Evolutionary conservation across 176 grass and related monocot species (phyloP).

Genomic region (Juncus effusus): DNA sequence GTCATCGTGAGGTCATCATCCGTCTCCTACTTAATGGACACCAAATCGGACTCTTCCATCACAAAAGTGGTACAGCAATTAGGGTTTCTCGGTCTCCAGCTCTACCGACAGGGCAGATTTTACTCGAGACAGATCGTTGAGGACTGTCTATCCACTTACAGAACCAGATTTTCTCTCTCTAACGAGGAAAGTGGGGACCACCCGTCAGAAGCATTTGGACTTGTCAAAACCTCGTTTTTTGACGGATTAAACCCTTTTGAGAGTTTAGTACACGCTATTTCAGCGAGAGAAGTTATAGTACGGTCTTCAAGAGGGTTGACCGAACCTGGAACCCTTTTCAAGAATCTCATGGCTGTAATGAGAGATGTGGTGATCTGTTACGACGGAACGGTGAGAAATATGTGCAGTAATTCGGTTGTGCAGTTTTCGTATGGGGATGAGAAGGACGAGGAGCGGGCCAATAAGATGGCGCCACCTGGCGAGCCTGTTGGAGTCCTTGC

Average conservation of each 20-base stretch:
- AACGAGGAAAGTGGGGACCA: constrained; percentile 31
- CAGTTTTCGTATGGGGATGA: constrained; percentile 65
- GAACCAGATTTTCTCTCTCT: constrained; percentile 46
- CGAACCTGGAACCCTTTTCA: constrained; percentile 86
- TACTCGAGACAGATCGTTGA: constrained; percentile 77
- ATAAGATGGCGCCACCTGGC: constrained; percentile 51
- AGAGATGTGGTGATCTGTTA: constrained; percentile 89
- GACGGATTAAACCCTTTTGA: constrained; percentile 89
- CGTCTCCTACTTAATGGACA: constrained; percentile 56
- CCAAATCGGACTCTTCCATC: constrained; percentile 55
- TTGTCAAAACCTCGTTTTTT: constrained; percentile 71
- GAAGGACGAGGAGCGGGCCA: constrained; percentile 27
- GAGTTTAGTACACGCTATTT: constrained; percentile 78
- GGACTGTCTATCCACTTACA: constrained; percentile 67
- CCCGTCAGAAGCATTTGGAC: constrained; percentile 68
- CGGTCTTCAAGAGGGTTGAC: constrained; percentile 88
- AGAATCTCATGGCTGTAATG: constrained; percentile 88
- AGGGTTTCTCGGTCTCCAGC: constrained; percentile 81
- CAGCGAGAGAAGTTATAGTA: constrained; percentile 74
- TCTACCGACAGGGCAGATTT: constrained; percentile 66
- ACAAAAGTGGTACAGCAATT: constrained; percentile 79
- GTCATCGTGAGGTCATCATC: constrained; percentile 48
- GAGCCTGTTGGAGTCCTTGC: constrained; percentile 97
- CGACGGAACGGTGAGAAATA: constrained; percentile 85
- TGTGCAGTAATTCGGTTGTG: constrained; percentile 73